Evolutionary conservation across 2,329 filamentous ascomycete genomes (phyloP).

Genomic region (Aspergillus proliferans): DNA sequence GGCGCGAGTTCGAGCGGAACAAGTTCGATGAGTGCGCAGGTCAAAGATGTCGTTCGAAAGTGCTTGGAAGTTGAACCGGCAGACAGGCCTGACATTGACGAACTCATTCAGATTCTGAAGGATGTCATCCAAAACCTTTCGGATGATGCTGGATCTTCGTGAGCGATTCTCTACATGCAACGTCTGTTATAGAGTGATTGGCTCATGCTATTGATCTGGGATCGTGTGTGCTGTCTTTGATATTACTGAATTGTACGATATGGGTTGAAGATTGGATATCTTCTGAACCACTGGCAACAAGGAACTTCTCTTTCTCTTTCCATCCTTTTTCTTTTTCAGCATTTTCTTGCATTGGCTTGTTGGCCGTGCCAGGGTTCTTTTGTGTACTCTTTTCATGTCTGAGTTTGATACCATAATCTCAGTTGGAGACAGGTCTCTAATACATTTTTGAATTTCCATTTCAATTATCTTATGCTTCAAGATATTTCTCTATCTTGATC

Average conservation of each 20-base stretch:
- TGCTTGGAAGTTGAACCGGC: constrained; percentile 82
- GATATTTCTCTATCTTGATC: too few relatives aligned
- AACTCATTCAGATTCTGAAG: constrained; percentile 75
- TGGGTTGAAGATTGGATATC: constrained; percentile 11
- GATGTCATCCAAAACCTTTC: constrained; percentile 62
- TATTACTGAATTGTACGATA: constrained; percentile 19
- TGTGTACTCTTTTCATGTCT: too few relatives aligned
- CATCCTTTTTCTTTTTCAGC: too few relatives aligned
- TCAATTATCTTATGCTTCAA: too few relatives aligned
- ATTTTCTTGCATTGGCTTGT: too few relatives aligned
- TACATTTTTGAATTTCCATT: too few relatives aligned
- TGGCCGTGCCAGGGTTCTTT: too few relatives aligned
- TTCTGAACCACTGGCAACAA: background rate
- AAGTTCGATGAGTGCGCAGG: constrained; percentile 64
- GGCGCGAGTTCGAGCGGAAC: constrained; percentile 41
- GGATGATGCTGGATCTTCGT: constrained; percentile 45
- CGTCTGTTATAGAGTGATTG: too few relatives aligned
- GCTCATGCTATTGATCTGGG: background rate
- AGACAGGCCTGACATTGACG: constrained; percentile 80
- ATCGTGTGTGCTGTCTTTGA: constrained; percentile 5
- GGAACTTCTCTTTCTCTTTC: too few relatives aligned
- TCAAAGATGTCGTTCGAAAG: constrained; percentile 79
- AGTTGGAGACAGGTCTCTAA: too few relatives aligned
- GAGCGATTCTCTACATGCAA: too few relatives aligned
- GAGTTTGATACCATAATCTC: too few relatives aligned